Conservation (phyloP, 441 rosid species). For the Mallotus japonicus region DNA sequence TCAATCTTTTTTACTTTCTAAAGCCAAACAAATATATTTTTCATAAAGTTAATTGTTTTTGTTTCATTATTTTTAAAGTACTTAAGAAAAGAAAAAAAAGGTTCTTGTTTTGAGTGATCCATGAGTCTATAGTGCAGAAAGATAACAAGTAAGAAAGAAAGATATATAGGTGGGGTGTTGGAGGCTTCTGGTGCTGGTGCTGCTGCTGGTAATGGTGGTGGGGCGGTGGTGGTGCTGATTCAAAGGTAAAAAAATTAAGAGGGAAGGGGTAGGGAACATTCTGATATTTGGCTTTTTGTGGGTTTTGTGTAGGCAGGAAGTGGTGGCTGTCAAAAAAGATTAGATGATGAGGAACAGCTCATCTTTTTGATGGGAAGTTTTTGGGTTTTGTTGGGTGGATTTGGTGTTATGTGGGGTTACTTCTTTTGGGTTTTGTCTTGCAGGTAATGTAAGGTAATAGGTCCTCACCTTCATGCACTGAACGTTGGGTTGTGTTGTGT, state of each 20-base stretch:
- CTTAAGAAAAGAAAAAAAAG: neutral
- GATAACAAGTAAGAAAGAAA: neutral
- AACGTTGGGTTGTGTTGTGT: slow-evolving; percentile 13
- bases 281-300: slow-evolving; percentile 63
- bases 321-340: slow-evolving; percentile 47
- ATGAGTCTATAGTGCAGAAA: neutral
- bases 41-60: slow-evolving; percentile 8
- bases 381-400: slow-evolving; percentile 42
- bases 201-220: slow-evolving; percentile 51
- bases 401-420: slow-evolving; percentile 40
- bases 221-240: slow-evolving; percentile 84
- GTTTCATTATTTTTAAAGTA: slow-evolving; percentile 11
- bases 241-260: slow-evolving; percentile 42
- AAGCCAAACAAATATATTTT: neutral
- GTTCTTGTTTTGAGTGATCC: neutral
- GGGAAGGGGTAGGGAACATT: slow-evolving; percentile 50
- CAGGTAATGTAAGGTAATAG: neutral
- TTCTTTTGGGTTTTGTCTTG: slow-evolving; percentile 28
- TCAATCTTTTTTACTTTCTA: slow-evolving; percentile 3
- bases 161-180: slow-evolving; percentile 4
- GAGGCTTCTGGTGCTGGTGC: too few species aligned
- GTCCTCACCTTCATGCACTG: slow-evolving; percentile 20
- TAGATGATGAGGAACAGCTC: slow-evolving; percentile 59
- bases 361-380: slow-evolving; percentile 39
- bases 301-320: slow-evolving; percentile 33